These are phyloP conservation scores for Cryphonectria carpinicola DNA, from an alignment of 2,329 filamentous ascomycete species.

Conservation along the genomic window DNA sequence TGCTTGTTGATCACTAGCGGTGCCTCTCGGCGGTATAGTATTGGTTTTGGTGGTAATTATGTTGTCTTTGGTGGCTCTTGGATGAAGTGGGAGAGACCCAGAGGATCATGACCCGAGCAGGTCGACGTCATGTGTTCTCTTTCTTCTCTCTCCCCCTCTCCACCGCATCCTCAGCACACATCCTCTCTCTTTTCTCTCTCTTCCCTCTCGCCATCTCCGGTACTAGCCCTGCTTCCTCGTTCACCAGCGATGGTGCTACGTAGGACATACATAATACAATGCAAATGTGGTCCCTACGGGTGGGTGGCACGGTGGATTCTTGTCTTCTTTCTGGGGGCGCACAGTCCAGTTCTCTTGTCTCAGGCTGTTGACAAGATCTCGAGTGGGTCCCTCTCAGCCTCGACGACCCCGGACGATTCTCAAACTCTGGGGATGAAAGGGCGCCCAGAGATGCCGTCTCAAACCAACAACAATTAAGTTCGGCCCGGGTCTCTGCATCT, in stretches of 20 bases:
- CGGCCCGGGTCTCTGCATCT: slow-evolving; percentile 11
- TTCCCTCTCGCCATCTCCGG: too few relatives aligned
- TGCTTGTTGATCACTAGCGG: not conserved
- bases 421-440: slow-evolving; percentile 2
- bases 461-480: not conserved
- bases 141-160: not conserved
- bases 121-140: not conserved
- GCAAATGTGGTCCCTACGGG: not conserved
- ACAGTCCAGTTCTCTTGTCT: not conserved
- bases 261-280: not conserved
- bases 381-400: not conserved
- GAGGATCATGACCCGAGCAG: not conserved
- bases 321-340: not conserved
- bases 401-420: not conserved
- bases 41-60: not conserved
- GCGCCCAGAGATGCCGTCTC: not conserved
- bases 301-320: not conserved
- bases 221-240: not conserved
- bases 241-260: not conserved
- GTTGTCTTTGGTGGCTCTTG: not conserved
- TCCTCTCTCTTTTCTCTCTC: too few relatives aligned
- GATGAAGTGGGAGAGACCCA: not conserved
- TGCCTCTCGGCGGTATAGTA: not conserved
- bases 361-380: not conserved
- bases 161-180: not conserved